Evolutionary conservation across 202 grass and related monocot genomes (phyloP), one percentile per base, ranked within the genome.

Genomic region (Setaria italica): DNA sequence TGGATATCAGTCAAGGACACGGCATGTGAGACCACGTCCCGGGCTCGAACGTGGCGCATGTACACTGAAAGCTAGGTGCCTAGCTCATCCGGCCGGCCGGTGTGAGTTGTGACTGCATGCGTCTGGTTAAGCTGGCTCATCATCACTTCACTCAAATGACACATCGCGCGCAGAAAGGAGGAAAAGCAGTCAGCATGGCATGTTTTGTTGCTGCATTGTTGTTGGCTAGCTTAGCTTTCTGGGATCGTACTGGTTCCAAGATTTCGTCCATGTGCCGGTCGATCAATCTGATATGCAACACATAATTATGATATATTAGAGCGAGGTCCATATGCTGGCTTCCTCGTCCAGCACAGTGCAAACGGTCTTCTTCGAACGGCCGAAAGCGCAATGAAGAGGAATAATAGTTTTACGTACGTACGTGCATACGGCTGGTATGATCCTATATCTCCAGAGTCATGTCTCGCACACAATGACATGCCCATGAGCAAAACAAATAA

Each of bases 1-100:
- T 10, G 11, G 33, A 14, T 37, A 4, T 13, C 48, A 45, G n/a
- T 70, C 79, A 70, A 59, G 67, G 45, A 82, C 80, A 82, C 17
- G 9, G 80, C 80, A 82, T 82, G 80, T 82, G 67, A 82, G 25
- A 82, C 67, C 80, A 82, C 67, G 80, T 35, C 80, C 16, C 39
- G 43, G 39, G 42, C 51, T 7, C 54, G 20, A 29, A 60, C 74
- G 74, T 77, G 74, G 74, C 74, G 35, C 74, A 25, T 76, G 53
- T 42, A 42, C 35, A 43, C 74, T 76, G 74, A 76, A 59, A 58
- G 53, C 55, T 58, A n/a, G 20, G 55, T 16, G 16, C 1, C 4
- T 70, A 69, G 17, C 41, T 47, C 19, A 58, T 58, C 57, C 9
- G 7, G 11, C 39, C 39, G 37, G 35, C 39, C 39, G 39, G 39